Base-by-base conservation (phyloP, 805 yeast genomes). In the Metschnikowia amazonensis region DNA sequence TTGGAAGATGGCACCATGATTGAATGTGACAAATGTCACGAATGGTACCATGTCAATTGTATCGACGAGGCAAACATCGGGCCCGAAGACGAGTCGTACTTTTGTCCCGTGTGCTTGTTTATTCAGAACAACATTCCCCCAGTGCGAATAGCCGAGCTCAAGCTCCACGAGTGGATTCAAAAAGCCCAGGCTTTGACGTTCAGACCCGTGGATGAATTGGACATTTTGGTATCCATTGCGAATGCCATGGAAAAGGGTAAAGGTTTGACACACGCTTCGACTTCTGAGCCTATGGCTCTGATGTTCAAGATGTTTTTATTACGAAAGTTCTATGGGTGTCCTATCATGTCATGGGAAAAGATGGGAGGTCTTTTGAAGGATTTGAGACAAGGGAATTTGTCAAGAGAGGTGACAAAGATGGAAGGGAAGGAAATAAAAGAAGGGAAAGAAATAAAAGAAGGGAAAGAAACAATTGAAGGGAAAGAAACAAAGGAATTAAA, bases 1-100 rank as follows among this genome's bases (percentile, higher is more conserved):
- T 62, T 63, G 20, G 90, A 83, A 53, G 74, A 53, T 76, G 86
- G 60, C 5, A 73, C 77, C 0, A 83, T 83, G 86, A 77, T 82
- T 36, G 84, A 79, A 47, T 84, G 90, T 64, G 89, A 83, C 50
- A 63, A 60, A 14, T 85, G 92, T 60, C 69, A 75, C 43, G 88
- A 83, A 55, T 83, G 89, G 89, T 84, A 78, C 56, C 90, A 84
- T 58, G 73, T 76, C 37, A 63, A 62, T 13, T 84, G 90, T 61
- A 67, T 84, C 21, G 50, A 43, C 3, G 44, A 50, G 35, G 41
- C 51, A 14, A 34, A 42, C 2, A 46, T 54, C n/a, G 47, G 51
- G n/a, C 47, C 37, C 13, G 47, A 53, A 9, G 50, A 52, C 18
- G 58, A 52, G 18, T 46, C 44, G 23, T 54, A 54, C 32, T 25